Evolutionary conservation across 2,329 filamentous ascomycete genomes (phyloP).

Genomic region (Xylaria sp.): DNA sequence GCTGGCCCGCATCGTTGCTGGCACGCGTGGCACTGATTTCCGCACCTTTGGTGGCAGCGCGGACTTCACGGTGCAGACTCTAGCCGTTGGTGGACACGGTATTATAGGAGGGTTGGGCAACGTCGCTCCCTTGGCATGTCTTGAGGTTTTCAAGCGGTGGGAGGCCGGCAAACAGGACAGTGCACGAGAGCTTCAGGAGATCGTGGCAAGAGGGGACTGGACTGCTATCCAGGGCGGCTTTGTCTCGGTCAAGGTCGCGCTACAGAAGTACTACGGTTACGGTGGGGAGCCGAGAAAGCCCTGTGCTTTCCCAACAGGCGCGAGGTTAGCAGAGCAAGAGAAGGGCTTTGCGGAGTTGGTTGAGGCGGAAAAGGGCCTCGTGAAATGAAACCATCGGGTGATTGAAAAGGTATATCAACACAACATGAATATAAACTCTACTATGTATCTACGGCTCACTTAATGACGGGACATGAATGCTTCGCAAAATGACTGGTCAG

Average conservation of each 20-base stretch:
- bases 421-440: not conserved
- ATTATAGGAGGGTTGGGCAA: constrained; percentile 76
- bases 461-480: not conserved
- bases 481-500: not conserved
- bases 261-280: constrained; percentile 72
- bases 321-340: constrained; percentile 43
- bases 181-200: constrained; percentile 70
- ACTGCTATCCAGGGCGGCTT: constrained; percentile 75
- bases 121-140: constrained; percentile 73
- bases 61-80: constrained; percentile 71
- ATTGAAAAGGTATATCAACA: not conserved
- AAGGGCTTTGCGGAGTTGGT: constrained; percentile 48
- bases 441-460: too few relatives aligned
- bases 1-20: constrained; percentile 55
- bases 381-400: not conserved
- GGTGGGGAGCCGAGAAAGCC: constrained; percentile 70
- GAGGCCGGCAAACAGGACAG: constrained; percentile 66
- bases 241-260: constrained; percentile 73
- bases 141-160: constrained; percentile 70
- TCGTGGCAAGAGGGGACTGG: constrained; percentile 76
- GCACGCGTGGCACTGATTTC: constrained; percentile 59
- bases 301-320: constrained; percentile 48
- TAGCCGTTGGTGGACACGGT: constrained; percentile 70
- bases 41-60: constrained; percentile 72
- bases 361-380: constrained; percentile 40